Base-by-base conservation (phyloP, 768 basidiomycete genomes). In the Serendipita indica region DNA sequence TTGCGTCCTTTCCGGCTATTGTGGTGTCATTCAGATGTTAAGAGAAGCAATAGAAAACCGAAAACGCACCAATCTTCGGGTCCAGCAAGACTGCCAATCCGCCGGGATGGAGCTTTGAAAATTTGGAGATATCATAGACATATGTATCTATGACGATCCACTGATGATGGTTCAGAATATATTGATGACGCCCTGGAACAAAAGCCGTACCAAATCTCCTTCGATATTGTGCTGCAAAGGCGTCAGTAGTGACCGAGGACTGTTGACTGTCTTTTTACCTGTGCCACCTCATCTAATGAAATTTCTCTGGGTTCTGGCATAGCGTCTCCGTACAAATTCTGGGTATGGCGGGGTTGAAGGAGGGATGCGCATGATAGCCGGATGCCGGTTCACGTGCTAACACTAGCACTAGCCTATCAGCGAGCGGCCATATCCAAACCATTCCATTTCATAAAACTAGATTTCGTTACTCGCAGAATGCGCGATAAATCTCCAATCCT, bases 131-230 rank as follows among this genome's bases (percentile, higher is more conserved):
- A 66, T 90, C 80, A 60, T 85, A 91, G 28, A 91, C 86, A 64
- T 83, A 86, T 5, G 84, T 73, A 68, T 91, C 88, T 56, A 91
- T 75, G 33, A 86, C 72, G 41, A 91, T 76, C 88, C 90, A 92
- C 82, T 90, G 64, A 2, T 39, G 34, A 57, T 6, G 28, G 5
- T 18, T 16, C 18, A 13, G 20, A 33, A 16, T 1, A 12, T 1
- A 4, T 28, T 16, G n/a, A n/a, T n/a, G n/a, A n/a, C n/a, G n/a
- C n/a, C n/a, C n/a, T 25, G 18, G 13, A 49, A 30, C 14, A 27
- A 27, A 39, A 46, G n/a, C 20, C 14, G 66, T 62, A 85, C 87
- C 63, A 96, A 69, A 69, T 93, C 83, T 49, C 85, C 88, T 64
- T 83, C 80, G 65, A 79, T 83, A 75, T 91, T 89, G 71, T 96